Percentiles rank a stretch among this genome's conserved stretches.
Conservation (phyloP, 2,329 filamentous ascomycete genomes). For the Xylariaceae sp. region DNA sequence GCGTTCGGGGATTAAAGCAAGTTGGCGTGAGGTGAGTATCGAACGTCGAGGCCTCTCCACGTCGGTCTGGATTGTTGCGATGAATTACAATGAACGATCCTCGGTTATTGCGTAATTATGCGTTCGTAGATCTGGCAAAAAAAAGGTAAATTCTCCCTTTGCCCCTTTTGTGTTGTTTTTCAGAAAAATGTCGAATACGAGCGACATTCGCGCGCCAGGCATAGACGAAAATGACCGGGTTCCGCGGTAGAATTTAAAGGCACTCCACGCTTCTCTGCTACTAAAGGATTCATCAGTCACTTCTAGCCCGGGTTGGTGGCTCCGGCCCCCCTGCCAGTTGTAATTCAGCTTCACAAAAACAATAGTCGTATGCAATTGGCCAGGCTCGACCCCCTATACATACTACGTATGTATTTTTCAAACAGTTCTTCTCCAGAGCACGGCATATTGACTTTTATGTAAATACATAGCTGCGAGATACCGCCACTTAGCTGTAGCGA, state of each 20-base stretch:
- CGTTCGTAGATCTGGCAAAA: background rate
- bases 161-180: background rate
- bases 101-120: slow-evolving; percentile 8
- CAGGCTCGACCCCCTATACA: slow-evolving; percentile 6
- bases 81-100: slow-evolving; percentile 14
- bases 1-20: slow-evolving; percentile 13
- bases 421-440: background rate
- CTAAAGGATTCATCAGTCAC: slow-evolving; percentile 22
- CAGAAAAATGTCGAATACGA: slow-evolving; percentile 30
- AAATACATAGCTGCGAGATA: slow-evolving; percentile 23
- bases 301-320: slow-evolving; percentile 16
- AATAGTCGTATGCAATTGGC: slow-evolving; percentile 21
- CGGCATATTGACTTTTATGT: slow-evolving; percentile 12
- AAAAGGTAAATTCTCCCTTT: background rate
- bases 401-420: background rate
- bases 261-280: slow-evolving; percentile 8
- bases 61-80: slow-evolving; percentile 9
- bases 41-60: slow-evolving; percentile 8
- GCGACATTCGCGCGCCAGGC: slow-evolving; percentile 20
- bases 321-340: slow-evolving; percentile 18
- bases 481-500: slow-evolving; percentile 19
- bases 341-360: slow-evolving; percentile 20
- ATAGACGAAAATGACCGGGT: slow-evolving; percentile 18
- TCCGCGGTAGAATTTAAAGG: slow-evolving; percentile 31
- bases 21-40: slow-evolving; percentile 20